Evolutionary conservation across 164 flowering plant genomes (phyloP), one percentile per base, ranked within the genome.

Genomic region (Cinnamomum chago): DNA sequence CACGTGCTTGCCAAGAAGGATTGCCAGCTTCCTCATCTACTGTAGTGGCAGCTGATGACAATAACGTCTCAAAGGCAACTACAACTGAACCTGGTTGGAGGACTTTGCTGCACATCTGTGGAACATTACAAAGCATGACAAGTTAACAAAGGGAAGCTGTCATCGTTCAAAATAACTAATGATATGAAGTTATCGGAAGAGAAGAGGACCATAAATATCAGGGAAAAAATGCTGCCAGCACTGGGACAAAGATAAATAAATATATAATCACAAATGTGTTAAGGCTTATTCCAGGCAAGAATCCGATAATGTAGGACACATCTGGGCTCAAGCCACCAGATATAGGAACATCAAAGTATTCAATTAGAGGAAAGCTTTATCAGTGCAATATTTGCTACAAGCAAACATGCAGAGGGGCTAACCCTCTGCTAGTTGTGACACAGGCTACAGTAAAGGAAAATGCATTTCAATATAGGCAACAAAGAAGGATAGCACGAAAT

Each of bases 1-100:
- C 98, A 68, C 91, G 81, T 66, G 99, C 87, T 86, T 94, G 99
- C 98, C 99, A 94, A 52, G 90, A 83, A n/a, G 98, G 98, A 83
- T 90, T 96, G 77, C 98, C 99, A 79, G 83, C 90, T 78, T 94
- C 99, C 75, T 96, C 98, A 84, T 96, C 99, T 70, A 94, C 88
- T 18, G 90, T 94, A 65, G 95, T 92, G 70, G 97, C 97, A 73
- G 99, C 93, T 62, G 98, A 94, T 47, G 98, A 96, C 67, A 96
- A 72, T 65, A 96, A 82, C 28, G 97, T 85, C 73, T 92, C 99
- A 78, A 88, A 96, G 69, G 87, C 82, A 79, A 86, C 90, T 40
- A 91, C 89, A 62, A 94, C 58, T 70, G 98, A 85, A 74, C 88
- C 81, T 50, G 99, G 92, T 72, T 85, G 97, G 28, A 96, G 71